Evolutionary conservation across 352 stramenopile genomes (phyloP).

Genomic region (Globisporangium cylindrosporum): DNA sequence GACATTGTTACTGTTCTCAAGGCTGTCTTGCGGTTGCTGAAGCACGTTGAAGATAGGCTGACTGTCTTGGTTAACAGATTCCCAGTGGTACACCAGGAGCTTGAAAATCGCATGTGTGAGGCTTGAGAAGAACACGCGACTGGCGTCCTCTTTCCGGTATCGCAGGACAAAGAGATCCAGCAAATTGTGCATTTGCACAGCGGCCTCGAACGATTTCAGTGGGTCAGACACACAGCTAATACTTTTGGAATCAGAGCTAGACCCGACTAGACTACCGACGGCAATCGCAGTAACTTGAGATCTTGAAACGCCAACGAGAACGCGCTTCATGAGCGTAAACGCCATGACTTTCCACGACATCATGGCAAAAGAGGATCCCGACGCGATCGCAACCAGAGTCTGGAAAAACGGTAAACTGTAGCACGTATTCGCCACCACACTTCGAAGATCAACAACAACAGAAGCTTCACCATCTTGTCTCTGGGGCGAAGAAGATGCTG

Average conservation of each 20-base stretch:
- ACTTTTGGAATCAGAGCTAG: neutral
- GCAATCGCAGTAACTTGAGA: neutral
- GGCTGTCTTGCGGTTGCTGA: neutral
- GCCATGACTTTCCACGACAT: conserved; percentile 33
- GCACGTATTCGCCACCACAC: conserved; percentile 11
- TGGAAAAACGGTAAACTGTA: conserved; percentile 28
- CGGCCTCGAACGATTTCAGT: conserved; percentile 1
- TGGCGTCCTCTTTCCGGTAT: conserved; percentile 27
- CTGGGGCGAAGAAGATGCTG: neutral
- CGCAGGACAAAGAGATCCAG: conserved; percentile 32
- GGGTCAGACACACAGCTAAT: conserved; percentile 8
- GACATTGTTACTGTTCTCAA: neutral
- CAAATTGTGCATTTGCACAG: conserved; percentile 25
- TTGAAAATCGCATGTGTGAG: conserved; percentile 29
- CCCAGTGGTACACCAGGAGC: conserved; percentile 27
- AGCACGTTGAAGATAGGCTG: neutral
- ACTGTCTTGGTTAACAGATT: conserved; percentile 1
- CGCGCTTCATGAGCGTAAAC: conserved; percentile 25
- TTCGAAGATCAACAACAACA: neutral
- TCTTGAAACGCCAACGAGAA: conserved; percentile 2
- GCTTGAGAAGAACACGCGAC: conserved; percentile 33
- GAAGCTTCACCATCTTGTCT: neutral
- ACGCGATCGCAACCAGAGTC: conserved; percentile 24
- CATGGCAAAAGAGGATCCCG: neutral
- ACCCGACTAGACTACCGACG: neutral